Percentiles rank a stretch among this genome's conserved stretches.
Evolutionary conservation across 208 protist species (phyloP).

Genomic region (Trypanosomatidae sp.): DNA sequence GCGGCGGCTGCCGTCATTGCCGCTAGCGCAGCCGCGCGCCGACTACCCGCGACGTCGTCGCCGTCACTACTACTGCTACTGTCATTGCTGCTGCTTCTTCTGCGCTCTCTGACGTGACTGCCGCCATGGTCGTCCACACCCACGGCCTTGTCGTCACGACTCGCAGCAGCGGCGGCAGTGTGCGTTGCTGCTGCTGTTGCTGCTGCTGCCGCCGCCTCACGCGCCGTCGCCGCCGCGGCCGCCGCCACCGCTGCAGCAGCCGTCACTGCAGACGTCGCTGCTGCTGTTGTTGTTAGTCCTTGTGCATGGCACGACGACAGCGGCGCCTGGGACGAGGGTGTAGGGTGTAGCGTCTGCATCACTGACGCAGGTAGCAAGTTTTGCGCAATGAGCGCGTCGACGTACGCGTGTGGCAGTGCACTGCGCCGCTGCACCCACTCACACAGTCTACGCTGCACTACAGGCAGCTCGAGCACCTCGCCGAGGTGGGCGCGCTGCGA

Average conservation of each 20-base stretch:
- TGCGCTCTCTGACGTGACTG: background rate
- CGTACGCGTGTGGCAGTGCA: slow-evolving; percentile 50
- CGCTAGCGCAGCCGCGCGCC: too few species aligned
- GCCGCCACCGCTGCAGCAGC: slow-evolving; percentile 8
- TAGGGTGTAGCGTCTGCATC: background rate
- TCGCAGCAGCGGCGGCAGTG: background rate
- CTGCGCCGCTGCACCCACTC: slow-evolving; percentile 74
- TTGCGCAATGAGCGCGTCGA: slow-evolving; percentile 44
- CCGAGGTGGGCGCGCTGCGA: slow-evolving; percentile 42
- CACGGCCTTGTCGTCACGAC: background rate
- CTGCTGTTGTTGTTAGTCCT: slow-evolving; percentile 1
- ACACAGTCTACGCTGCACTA: slow-evolving; percentile 43
- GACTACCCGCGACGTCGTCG: too few species aligned
- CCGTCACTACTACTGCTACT: background rate
- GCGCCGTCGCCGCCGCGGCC: background rate
- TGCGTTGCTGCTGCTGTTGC: background rate
- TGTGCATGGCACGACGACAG: background rate
- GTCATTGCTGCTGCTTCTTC: background rate
- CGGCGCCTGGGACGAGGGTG: background rate
- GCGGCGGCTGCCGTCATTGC: too few species aligned
- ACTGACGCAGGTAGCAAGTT: slow-evolving; percentile 40
- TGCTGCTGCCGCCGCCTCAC: too few species aligned
- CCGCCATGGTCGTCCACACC: background rate
- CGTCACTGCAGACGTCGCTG: slow-evolving; percentile 1
- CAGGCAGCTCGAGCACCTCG: slow-evolving; percentile 58